These are phyloP conservation scores for Aspergillus steynii DNA, from an alignment of 495 filamentous ascomycete genomes.

Conservation along the genomic window DNA sequence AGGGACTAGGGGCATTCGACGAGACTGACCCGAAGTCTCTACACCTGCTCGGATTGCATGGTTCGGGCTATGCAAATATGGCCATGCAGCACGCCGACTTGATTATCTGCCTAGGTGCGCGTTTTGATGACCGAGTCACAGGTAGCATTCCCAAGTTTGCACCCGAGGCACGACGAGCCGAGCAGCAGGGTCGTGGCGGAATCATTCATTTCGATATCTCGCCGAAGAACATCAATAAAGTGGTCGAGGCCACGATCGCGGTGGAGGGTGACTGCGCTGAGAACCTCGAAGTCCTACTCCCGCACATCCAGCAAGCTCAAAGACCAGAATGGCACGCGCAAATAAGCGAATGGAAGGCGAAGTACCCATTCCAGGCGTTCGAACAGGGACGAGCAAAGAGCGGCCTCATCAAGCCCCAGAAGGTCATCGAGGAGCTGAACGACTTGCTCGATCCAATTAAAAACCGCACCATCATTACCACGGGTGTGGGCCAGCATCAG, in stretches of 20 bases:
- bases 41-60: conserved; percentile 67
- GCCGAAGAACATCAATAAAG: conserved; percentile 67
- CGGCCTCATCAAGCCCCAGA: conserved; percentile 85
- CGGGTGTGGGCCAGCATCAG: conserved; percentile 93
- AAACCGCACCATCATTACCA: conserved; percentile 79
- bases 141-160: conserved; percentile 55
- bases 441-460: conserved; percentile 71
- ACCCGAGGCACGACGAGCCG: conserved; percentile 56
- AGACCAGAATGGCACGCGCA: conserved; percentile 82
- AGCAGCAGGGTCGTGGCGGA: conserved; percentile 54
- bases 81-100: conserved; percentile 65
- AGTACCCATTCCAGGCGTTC: conserved; percentile 74
- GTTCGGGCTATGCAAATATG: conserved; percentile 63
- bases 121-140: conserved; percentile 66
- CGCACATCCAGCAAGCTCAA: conserved; percentile 60
- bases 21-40: conserved; percentile 58
- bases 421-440: conserved; percentile 80
- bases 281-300: conserved; percentile 74
- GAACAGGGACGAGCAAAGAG: conserved; percentile 63
- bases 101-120: conserved; percentile 60
- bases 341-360: conserved; percentile 87
- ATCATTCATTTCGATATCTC: conserved; percentile 67
- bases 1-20: conserved; percentile 63
- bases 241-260: conserved; percentile 59
- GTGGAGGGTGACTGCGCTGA: conserved; percentile 60